Base-by-base conservation (phyloP, 768 basidiomycete species). In the Dioszegia crocea region DNA sequence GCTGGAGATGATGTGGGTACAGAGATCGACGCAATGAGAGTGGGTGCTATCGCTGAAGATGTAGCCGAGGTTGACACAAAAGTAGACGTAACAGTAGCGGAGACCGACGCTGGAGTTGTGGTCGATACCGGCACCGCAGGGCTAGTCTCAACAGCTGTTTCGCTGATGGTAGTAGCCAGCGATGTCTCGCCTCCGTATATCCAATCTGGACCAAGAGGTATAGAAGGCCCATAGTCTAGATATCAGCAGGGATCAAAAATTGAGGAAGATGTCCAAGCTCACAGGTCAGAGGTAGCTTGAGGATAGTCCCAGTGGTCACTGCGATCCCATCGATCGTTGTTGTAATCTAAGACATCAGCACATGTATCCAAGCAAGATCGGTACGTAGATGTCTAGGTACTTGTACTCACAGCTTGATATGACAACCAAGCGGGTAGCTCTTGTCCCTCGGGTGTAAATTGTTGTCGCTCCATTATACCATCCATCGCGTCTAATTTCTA, bases 211-310 rank as follows among this genome's bases (percentile, higher is more conserved):
- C 63, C 63, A 4, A 70, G 62, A 0, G 68, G 68, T 29, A 70
- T 70, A 0, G 65, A 63, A 2, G 65, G 63, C 23, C 68, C 68
- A 45, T 70, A 70, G 21, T 70, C 65, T 67, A 39, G 24, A 9
- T 4, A 31, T 52, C 44, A 62, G 56, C 56, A 6, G 6, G 33
- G 33, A 6, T n/a, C n/a, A n/a, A n/a, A n/a, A n/a, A n/a, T n/a
- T n/a, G n/a, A n/a, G n/a, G n/a, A n/a, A n/a, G n/a, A n/a, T n/a
- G n/a, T n/a, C n/a, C n/a, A n/a, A n/a, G n/a, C n/a, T 43, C 43
- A 70, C 68, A 70, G 1, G 68, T 70, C 43, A 60, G 39, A 2
- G 68, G 63, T 1, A 70, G 49, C 12, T 60, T 31, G 9, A 66
- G 63, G 14, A 66, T 57, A 1, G 60, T 61, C 12, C 61, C 62